Evolutionary conservation across 2,329 filamentous ascomycete genomes (phyloP).

Genomic region (Fusarium paranaense): DNA sequence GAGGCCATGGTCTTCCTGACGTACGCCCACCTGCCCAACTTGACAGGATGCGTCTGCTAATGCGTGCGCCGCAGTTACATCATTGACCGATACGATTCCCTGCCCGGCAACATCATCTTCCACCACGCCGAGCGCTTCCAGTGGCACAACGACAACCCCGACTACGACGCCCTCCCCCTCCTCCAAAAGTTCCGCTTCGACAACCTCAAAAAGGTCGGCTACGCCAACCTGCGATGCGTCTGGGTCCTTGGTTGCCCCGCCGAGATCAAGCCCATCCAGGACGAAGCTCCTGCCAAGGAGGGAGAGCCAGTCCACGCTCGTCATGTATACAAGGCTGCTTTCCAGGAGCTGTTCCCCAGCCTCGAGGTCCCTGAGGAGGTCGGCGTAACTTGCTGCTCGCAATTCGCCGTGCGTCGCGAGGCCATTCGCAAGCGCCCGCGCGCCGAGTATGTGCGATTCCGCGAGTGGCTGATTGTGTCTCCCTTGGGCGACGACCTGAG

Average conservation of each 20-base stretch:
- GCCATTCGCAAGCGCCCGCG: slow-evolving; percentile 61
- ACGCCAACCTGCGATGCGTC: slow-evolving; percentile 71
- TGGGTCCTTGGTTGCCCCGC: slow-evolving; percentile 67
- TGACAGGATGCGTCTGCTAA: slow-evolving; percentile 5
- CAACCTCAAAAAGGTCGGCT: slow-evolving; percentile 65
- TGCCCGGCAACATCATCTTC: slow-evolving; percentile 60
- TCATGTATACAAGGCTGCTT: slow-evolving; percentile 56
- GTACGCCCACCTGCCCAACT: slow-evolving; percentile 35
- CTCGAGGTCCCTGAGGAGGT: slow-evolving; percentile 61
- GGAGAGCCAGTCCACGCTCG: slow-evolving; percentile 53
- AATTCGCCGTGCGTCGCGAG: slow-evolving; percentile 70
- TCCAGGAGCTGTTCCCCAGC: slow-evolving; percentile 55
- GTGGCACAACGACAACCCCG: slow-evolving; percentile 66
- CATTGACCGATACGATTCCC: slow-evolving; percentile 60
- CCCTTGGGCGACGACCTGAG: slow-evolving; percentile 64
- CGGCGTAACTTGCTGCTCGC: slow-evolving; percentile 72
- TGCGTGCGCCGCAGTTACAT: slow-evolving; percentile 52
- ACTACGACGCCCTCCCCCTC: slow-evolving; percentile 65
- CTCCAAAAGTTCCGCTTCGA: slow-evolving; percentile 61
- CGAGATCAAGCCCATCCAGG: slow-evolving; percentile 57
- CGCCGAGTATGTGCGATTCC: slow-evolving; percentile 66
- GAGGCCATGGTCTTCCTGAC: slow-evolving; percentile 67
- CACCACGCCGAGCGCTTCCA: slow-evolving; percentile 61
- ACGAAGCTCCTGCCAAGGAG: slow-evolving; percentile 51
- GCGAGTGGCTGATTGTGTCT: slow-evolving; percentile 71